These are phyloP conservation scores for Fimicolochytrium jonesii DNA, from an alignment of 192 early-diverging fungal species.

Conservation along the genomic window DNA sequence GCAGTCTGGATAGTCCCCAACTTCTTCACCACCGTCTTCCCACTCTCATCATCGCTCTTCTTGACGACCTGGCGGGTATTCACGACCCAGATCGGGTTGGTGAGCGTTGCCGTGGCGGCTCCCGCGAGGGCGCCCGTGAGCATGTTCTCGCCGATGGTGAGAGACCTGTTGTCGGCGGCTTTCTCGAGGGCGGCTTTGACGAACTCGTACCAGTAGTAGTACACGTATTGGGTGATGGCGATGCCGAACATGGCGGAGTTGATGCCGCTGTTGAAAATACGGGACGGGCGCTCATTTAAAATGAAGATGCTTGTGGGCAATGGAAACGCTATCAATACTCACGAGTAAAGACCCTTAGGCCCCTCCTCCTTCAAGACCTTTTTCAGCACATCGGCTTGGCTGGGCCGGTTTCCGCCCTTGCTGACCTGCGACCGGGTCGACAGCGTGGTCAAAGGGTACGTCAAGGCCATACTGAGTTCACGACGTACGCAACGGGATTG, in stretches of 20 bases:
- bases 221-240: slow-evolving; percentile 87
- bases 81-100: slow-evolving; percentile 99
- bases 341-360: slow-evolving; percentile 83
- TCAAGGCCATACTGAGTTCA: slow-evolving; percentile 82
- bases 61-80: slow-evolving; percentile 90
- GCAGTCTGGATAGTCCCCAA: slow-evolving; percentile 48
- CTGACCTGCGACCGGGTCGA: slow-evolving; percentile 46
- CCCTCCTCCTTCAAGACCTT: slow-evolving; percentile 92
- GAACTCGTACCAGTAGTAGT: slow-evolving; percentile 71
- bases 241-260: slow-evolving; percentile 95
- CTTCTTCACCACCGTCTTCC: slow-evolving; percentile 35
- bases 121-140: slow-evolving; percentile 84
- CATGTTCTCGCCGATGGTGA: slow-evolving; percentile 90
- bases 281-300: not conserved
- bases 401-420: slow-evolving; percentile 52
- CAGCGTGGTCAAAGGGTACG: slow-evolving; percentile 72
- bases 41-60: slow-evolving; percentile 59
- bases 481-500: slow-evolving; percentile 2
- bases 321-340: slow-evolving; percentile 38
- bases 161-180: slow-evolving; percentile 50
- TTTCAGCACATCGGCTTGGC: slow-evolving; percentile 77
- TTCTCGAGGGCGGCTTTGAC: slow-evolving; percentile 82
- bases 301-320: not conserved
- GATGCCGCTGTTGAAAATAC: slow-evolving; percentile 67
- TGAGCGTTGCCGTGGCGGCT: slow-evolving; percentile 76